Evolutionary conservation across 192 early-diverging fungal species (phyloP), one percentile per base, ranked within the genome.

Genomic region (Coemansia sp.): DNA sequence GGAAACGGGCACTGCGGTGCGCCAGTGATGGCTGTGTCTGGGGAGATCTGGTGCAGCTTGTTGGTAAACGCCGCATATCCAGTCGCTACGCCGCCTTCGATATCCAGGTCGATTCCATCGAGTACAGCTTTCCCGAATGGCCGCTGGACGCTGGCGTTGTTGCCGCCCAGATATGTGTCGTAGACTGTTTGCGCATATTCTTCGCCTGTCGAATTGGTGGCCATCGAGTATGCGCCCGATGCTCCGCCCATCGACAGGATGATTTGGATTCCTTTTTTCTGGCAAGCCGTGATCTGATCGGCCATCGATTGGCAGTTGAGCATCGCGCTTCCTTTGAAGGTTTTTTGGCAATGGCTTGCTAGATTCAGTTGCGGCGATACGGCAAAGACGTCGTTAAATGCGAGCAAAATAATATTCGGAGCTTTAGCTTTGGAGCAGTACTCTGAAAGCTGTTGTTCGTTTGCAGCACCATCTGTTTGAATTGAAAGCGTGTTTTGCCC

Each of bases 231-330:
- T 12, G 76, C 64, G 45, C 91, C 90, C 9, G 81, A 78, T 9
- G 87, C 88, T 5, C 91, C 91, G 55, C 90, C 91, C 57, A 92
- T 73, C 41, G 87, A 88, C 5, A 90, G 77, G 16, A 88, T 68
- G 4, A 92, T 67, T 5, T 69, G 66, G 35, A 88, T 90, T 1
- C 90, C 91, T 23, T 82, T 68, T 12, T 65, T 62, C 66, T 92
- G 91, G 74, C 91, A 92, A 21, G 73, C 64, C 52, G 85, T 76
- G 68, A 92, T 90, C 61, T 89, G 89, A 14, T 67, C 55, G 15
- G 77, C 86, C 9, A 92, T 66, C 18, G 71, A 59, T 12, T 81
- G 79, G 68, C 89, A 90, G 60, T 88, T 71, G 39, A 85, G 84
- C 60, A 92, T 61, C 14, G 65, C n/a, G 23, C 87, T 84, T 7